Evolutionary conservation across 805 yeast genomes (phyloP).

Genomic region (Pichia cephalocereana): DNA sequence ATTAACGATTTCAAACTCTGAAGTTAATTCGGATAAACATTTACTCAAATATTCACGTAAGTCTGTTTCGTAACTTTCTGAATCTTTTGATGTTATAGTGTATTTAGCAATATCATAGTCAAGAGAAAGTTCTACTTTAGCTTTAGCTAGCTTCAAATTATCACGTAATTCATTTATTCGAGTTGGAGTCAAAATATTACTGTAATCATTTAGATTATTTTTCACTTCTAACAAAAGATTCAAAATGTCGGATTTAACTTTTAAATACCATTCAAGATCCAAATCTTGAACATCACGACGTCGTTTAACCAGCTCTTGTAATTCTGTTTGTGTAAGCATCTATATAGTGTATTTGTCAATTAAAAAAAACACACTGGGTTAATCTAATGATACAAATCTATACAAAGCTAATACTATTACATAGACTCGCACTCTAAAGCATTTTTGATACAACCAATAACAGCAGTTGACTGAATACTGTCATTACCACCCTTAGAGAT

Average conservation of each 20-base stretch:
- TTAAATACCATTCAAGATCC: slow-evolving; percentile 16
- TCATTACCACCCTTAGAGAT: slow-evolving; percentile 90
- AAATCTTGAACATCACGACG: slow-evolving; percentile 23
- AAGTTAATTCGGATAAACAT: slow-evolving; percentile 14
- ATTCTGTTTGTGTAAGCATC: slow-evolving; percentile 1
- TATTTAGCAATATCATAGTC: slow-evolving; percentile 16
- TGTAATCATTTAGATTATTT: slow-evolving; percentile 10
- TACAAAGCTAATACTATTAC: too few species aligned
- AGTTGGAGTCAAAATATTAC: slow-evolving; percentile 2
- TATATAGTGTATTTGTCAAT: neutral
- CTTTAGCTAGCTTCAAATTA: slow-evolving; percentile 12
- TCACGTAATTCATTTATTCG: slow-evolving; percentile 13
- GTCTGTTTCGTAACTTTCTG: slow-evolving; percentile 13
- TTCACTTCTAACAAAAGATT: slow-evolving; percentile 10
- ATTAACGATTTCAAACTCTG: slow-evolving; percentile 14
- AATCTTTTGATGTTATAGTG: slow-evolving; percentile 10
- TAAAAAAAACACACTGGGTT: too few species aligned
- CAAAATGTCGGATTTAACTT: slow-evolving; percentile 9
- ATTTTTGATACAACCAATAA: slow-evolving; percentile 73
- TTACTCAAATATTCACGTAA: slow-evolving; percentile 13
- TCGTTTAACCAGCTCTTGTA: slow-evolving; percentile 18
- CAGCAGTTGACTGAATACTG: slow-evolving; percentile 80
- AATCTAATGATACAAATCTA: too few species aligned
- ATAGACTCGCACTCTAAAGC: slow-evolving; percentile 40
- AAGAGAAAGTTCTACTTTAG: slow-evolving; percentile 14